These are phyloP conservation scores for Heterobasidion parviporum DNA, from an alignment of 1,284 basidiomycete genomes.

Conservation along the genomic window DNA sequence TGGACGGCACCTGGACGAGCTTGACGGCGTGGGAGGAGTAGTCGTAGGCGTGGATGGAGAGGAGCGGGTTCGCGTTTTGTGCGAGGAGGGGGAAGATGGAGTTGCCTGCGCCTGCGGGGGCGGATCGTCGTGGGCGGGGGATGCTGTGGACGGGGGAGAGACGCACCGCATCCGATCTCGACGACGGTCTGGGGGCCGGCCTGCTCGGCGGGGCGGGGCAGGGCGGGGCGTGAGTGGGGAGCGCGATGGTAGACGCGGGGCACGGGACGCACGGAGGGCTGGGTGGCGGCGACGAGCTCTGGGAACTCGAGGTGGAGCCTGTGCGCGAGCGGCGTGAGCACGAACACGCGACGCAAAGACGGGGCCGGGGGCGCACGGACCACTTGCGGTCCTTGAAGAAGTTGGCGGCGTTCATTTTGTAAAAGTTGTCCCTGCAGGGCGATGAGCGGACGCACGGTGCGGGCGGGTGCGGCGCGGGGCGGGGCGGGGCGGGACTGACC, in stretches of 20 bases:
- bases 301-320: conserved; percentile 83
- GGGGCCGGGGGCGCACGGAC: conserved; percentile 22
- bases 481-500: conserved; percentile 65
- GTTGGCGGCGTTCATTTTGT: conserved; percentile 73
- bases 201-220: conserved; percentile 25
- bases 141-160: not conserved
- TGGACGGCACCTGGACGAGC: conserved; percentile 66
- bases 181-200: conserved; percentile 71
- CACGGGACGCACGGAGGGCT: conserved; percentile 45
- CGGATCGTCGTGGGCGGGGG: no score
- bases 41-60: conserved; percentile 79
- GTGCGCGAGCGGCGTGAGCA: not conserved
- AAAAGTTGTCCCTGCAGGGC: conserved; percentile 78
- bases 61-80: conserved; percentile 75
- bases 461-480: conserved; percentile 15
- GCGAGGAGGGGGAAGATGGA: conserved; percentile 86
- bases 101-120: conserved; percentile 75
- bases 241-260: not conserved
- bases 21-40: conserved; percentile 87
- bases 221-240: not conserved
- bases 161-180: conserved; percentile 80
- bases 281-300: conserved; percentile 66
- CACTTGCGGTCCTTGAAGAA: conserved; percentile 94
- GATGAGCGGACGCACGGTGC: not conserved
- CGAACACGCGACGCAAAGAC: conserved; percentile 79